Base-by-base conservation (phyloP, 225 moss, liverwort and hornwort species). In the Bryoerythrophyllum caledonicum region DNA sequence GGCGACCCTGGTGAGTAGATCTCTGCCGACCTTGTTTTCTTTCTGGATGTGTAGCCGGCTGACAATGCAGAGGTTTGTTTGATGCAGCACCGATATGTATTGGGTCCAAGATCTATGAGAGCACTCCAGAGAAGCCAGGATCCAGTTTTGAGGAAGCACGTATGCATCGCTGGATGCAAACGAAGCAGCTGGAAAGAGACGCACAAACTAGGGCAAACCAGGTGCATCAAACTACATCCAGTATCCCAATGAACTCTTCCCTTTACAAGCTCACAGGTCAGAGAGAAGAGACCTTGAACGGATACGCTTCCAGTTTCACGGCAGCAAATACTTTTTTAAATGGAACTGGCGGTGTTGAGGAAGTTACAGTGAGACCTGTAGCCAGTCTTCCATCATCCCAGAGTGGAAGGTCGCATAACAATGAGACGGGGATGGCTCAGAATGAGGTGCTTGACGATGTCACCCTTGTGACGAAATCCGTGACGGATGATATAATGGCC, bases 81-180 rank as follows among this genome's bases (percentile, higher is more conserved):
- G 71, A 26, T 83, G 76, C 81, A 88, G 85, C 79, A 65, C 83
- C 81, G 16, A 19, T 80, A 53, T 73, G 27, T 57, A 74, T 86
- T 78, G 89, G 89, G 70, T 79, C 74, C 41, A 74, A 68, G 30
- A 89, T 84, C 4, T 86, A 89, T 49, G 86, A 79, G 68, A 43
- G 73, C 10, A 69, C 77, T 28, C 61, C 61, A 48, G 32, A 72
- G 0, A 69, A 68, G 68, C 15, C 81, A 43, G 88, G 86, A 71
- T 70, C 68, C 48, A 86, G 86, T 78, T 89, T 89, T 40, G 89
- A 89, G 77, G 89, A 89, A 83, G 86, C 78, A 70, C 79, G 89
- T 63, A 23, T 82, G 61, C 64, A 28, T 56, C 75, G 28, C 28
- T 89, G 86, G 81, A 52, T 83, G 15, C 83, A 74, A 59, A 71